These are phyloP conservation scores for Passalora sequoiae DNA, from an alignment of 2,329 filamentous ascomycete genomes.

Conservation along the genomic window DNA sequence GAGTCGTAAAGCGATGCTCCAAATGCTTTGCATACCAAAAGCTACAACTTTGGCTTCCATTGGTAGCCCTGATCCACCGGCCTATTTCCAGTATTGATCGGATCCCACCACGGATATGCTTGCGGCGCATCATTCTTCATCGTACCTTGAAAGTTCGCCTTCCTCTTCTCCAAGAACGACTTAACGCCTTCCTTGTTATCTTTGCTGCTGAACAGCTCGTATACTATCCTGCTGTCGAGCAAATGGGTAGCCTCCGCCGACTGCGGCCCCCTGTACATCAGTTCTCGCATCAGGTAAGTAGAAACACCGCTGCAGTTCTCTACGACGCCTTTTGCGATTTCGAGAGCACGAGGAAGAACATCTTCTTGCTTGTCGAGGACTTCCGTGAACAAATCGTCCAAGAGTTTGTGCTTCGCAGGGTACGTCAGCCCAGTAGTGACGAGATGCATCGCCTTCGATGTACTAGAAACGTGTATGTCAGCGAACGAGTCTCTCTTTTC, in stretches of 20 bases:
- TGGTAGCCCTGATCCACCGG: constrained; percentile 33
- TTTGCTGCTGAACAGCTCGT: constrained; percentile 54
- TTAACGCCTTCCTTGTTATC: constrained; percentile 64
- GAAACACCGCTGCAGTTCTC: constrained; percentile 61
- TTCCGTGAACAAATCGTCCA: constrained; percentile 62
- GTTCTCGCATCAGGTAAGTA: constrained; percentile 62
- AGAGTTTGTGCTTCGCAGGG: constrained; percentile 41
- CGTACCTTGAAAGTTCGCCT: constrained; percentile 56
- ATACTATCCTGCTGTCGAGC: constrained; percentile 61
- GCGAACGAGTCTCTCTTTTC: not conserved
- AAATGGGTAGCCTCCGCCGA: constrained; percentile 66
- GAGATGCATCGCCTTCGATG: constrained; percentile 58
- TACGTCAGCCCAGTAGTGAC: constrained; percentile 63
- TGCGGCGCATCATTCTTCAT: constrained; percentile 56
- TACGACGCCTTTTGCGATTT: constrained; percentile 62
- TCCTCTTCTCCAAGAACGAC: constrained; percentile 66
- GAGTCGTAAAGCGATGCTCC: no score
- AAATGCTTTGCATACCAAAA: no score
- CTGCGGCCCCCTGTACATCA: constrained; percentile 59
- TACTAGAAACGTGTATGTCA: constrained; percentile 18
- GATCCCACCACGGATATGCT: constrained; percentile 65
- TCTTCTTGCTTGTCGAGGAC: constrained; percentile 53
- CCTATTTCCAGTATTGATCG: constrained; percentile 44
- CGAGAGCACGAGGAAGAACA: constrained; percentile 61
- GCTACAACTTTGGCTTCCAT: constrained; percentile 28